Percentiles rank a stretch among this genome's conserved stretches.
phyloP scores from a whole-genome alignment of 176 grass and related monocot genomes.

The Ensete ventricosum region DNA sequence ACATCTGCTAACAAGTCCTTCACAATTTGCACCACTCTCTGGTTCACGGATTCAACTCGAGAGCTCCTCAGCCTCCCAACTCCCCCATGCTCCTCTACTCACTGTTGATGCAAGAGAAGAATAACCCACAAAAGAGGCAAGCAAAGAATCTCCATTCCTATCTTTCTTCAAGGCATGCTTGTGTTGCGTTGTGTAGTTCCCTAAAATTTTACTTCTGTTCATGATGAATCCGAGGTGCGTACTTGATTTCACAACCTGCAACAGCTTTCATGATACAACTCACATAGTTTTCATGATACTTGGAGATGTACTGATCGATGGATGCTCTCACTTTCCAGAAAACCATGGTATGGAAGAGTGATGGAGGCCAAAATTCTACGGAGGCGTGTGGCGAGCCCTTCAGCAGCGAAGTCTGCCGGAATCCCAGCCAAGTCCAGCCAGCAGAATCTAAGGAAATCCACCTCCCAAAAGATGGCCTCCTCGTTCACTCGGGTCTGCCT shows the following conservation, averaged over 20 bases:
- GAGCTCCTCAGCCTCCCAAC: no score
- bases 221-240: no score
- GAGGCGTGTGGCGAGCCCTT: conserved; percentile 33
- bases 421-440: neutral
- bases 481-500: conserved; percentile 97
- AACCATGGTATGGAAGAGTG: conserved; percentile 66
- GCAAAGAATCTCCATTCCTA: neutral
- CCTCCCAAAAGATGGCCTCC: conserved; percentile 80
- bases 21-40: neutral
- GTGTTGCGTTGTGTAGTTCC: no score
- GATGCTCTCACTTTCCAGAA: conserved; percentile 25
- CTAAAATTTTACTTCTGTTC: no score
- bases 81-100: conserved; percentile 63
- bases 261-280: neutral
- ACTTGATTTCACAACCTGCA: no score
- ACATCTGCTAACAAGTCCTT: neutral
- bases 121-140: conserved; percentile 47
- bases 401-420: neutral
- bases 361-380: conserved; percentile 51
- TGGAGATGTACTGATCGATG: conserved; percentile 9
- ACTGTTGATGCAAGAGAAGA: conserved; percentile 47
- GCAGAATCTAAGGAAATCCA: conserved; percentile 61
- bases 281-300: neutral
- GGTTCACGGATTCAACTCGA: neutral
- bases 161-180: neutral